Evolutionary conservation across 345 rosid genomes (phyloP).

Genomic region (Boechera divaricarpa): DNA sequence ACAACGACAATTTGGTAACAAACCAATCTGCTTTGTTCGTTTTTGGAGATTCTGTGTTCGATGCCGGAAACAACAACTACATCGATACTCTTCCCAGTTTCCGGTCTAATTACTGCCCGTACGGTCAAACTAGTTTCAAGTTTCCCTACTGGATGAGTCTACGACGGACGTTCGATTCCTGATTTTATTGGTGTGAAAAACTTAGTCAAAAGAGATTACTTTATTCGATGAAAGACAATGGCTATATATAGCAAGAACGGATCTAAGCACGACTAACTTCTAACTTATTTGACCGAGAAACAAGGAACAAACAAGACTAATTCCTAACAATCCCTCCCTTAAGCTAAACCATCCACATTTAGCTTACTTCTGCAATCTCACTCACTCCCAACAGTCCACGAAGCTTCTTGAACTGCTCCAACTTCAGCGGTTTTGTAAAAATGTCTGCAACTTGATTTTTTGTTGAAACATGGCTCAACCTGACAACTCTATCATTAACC

Average conservation of each 20-base stretch:
- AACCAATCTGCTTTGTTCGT: constrained; percentile 49
- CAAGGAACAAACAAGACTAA: no score
- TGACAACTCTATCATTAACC: not conserved
- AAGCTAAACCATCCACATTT: no score
- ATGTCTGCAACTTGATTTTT: not conserved
- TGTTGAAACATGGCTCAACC: accelerated
- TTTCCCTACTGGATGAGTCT: constrained; percentile 50
- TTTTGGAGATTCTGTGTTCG: constrained; percentile 59
- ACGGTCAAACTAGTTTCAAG: constrained; percentile 50
- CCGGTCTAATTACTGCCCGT: constrained; percentile 49
- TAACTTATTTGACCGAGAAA: no score
- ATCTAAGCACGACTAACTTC: no score
- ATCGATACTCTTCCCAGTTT: constrained; percentile 40
- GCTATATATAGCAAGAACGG: no score
- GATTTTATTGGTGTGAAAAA: constrained; percentile 49
- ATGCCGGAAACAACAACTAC: constrained; percentile 55
- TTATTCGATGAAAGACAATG: no score
- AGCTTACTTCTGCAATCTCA: no score
- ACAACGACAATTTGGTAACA: constrained; percentile 19
- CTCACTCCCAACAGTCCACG: accelerated
- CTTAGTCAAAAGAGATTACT: no score
- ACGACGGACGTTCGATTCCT: constrained; percentile 50
- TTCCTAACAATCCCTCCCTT: no score
- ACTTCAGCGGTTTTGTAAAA: not conserved
- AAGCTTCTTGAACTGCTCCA: not conserved